Base-by-base conservation (phyloP, 768 basidiomycete species). In the Daedaleopsis sinensis region DNA sequence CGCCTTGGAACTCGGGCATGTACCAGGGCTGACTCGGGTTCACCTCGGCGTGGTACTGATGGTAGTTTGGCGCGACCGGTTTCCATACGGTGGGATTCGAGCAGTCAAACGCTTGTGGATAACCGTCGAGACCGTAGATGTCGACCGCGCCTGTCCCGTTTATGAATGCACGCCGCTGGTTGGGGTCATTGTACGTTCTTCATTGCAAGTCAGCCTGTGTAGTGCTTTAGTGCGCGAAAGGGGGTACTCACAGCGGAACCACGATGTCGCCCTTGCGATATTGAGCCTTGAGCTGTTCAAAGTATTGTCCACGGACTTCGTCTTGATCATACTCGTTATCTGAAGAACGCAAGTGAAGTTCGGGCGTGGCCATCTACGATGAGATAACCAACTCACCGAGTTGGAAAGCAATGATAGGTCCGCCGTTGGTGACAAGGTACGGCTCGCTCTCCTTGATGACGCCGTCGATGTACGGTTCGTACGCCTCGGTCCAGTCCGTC, bases 21-120 rank as follows among this genome's bases (percentile, higher is more conserved):
- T 92, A 93, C 74, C 79, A 86, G 11, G 91, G 83, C 67, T 90
- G 84, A 52, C 64, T 64, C 7, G 80, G 80, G 60, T 81, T 78
- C 66, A 67, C 70, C 67, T 73, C 59, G 63, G 74, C 43, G 68
- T 93, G 92, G 64, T 91, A 93, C 16, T 74, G 69, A 56, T 87
- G 80, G 67, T 91, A 92, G 63, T 80, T 83, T 1, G 83, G 82
- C 0, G 77, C 76, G n/a, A 93, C 82, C 2, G 82, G 82, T 13
- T 69, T 81, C 93, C 92, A 94, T 0, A 62, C 69, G 1, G 77
- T 76, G 2, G 92, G 90, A 62, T 89, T 81, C 0, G 90, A 90
- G 70, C 92, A 94, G 67, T 94, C 91, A 66, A 91, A 93, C 0
- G 81, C 78, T 77, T 93, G 90, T 1, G 90, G 90, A 62, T 93